Conservation (phyloP, 495 filamentous ascomycete species). For the Cenococcum geophilum region DNA sequence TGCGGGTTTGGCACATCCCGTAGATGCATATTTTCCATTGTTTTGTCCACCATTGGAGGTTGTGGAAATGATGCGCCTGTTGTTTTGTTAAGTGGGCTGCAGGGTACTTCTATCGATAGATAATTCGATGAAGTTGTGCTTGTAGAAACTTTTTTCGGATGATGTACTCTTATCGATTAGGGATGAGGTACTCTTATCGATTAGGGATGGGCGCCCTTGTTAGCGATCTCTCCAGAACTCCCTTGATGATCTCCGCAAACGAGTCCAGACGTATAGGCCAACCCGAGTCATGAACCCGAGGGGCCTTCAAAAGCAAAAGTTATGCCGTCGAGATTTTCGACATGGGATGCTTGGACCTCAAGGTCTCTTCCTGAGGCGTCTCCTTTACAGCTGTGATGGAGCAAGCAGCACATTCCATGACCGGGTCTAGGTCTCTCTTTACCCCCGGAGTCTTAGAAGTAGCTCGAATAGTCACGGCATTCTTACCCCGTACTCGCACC, state of each 20-base stretch:
- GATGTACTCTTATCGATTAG: no score
- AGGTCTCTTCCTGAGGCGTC: neutral
- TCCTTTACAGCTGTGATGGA: neutral
- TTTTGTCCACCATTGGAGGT: neutral
- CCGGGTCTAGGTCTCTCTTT: neutral
- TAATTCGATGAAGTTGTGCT: no score
- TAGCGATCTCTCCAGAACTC: no score
- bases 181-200: no score
- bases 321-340: neutral
- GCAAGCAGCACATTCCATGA: neutral
- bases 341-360: neutral
- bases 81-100: neutral
- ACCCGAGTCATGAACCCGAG: conserved; percentile 27
- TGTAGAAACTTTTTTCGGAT: no score
- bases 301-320: conserved; percentile 10
- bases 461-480: no score
- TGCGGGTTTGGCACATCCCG: neutral
- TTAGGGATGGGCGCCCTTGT: no score
- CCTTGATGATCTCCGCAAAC: neutral
- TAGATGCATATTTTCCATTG: neutral
- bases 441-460: neutral
- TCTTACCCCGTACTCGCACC: no score
- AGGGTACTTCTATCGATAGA: no score
- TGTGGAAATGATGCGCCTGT: neutral
- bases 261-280: neutral